Evolutionary conservation across 2,329 filamentous ascomycete genomes (phyloP), one percentile per base, ranked within the genome.

Genomic region (Exophiala aquamarina): DNA sequence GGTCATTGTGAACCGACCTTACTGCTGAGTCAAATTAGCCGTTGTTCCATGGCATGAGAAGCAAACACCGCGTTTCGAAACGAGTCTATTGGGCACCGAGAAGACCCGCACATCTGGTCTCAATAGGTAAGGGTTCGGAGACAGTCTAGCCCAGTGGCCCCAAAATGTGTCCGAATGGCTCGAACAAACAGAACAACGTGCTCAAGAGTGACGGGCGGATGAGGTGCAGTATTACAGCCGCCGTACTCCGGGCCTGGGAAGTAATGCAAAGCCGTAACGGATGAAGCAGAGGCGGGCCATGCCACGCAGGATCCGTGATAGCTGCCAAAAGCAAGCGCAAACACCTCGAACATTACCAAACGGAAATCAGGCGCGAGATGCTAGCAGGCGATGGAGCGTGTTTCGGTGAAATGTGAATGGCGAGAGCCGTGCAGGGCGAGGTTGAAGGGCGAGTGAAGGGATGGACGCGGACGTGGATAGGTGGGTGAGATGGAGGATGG

Each of bases 1-100:
- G 14, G 42, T 44, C 42, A 49, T 55, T 36, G 13, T 48, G n/a
- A n/a, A 34, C 14, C 6, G 23, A n/a, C n/a, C n/a, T n/a, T n/a
- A n/a, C n/a, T n/a, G n/a, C n/a, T n/a, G n/a, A n/a, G n/a, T n/a
- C n/a, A n/a, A n/a, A n/a, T n/a, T n/a, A n/a, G n/a, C n/a, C n/a
- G n/a, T n/a, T n/a, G n/a, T n/a, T n/a, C n/a, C n/a, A n/a, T n/a
- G n/a, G n/a, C n/a, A n/a, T n/a, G n/a, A n/a, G n/a, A n/a, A n/a
- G n/a, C n/a, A n/a, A n/a, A n/a, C n/a, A n/a, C n/a, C n/a, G n/a
- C 11, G 23, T 26, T 11, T 26, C 23, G 23, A 26, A 11, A 26
- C 23, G 23, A 26, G 23, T 11, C n/a, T n/a, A 26, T 33, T 31
- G 37, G 37, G 13, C 20, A 18, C n/a, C n/a, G n/a, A n/a, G n/a